Conservation (phyloP, 371 early-diverging fungal species). For the Rhizopus delemar region DNA sequence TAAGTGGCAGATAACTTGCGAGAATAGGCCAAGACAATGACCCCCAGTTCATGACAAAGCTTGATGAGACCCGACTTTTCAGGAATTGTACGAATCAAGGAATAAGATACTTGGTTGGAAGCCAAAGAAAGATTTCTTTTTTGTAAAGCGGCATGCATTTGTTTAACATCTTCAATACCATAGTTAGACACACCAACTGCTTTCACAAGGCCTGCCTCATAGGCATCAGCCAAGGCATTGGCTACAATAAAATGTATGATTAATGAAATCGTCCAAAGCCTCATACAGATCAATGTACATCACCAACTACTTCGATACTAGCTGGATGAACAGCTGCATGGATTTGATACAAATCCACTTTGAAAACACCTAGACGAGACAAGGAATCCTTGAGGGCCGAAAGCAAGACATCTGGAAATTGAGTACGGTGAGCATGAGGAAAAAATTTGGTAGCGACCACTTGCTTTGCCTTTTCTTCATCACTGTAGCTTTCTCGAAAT, state of each 20-base stretch:
- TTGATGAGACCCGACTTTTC: constrained; percentile 55
- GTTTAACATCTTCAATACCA: constrained; percentile 45
- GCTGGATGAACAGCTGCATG: constrained; percentile 68
- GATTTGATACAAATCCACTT: constrained; percentile 70
- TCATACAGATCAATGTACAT: background rate
- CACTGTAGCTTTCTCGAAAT: constrained; percentile 29
- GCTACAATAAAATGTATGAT: constrained; percentile 21
- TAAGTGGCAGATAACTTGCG: constrained; percentile 26
- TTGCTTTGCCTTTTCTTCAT: constrained; percentile 27
- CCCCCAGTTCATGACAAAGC: constrained; percentile 57
- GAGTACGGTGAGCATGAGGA: constrained; percentile 37
- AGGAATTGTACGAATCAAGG: constrained; percentile 52
- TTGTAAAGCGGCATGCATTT: constrained; percentile 53
- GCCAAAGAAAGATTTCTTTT: constrained; percentile 56
- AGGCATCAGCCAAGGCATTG: constrained; percentile 53
- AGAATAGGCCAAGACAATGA: constrained; percentile 62
- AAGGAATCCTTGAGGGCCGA: constrained; percentile 56
- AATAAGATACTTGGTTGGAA: constrained; percentile 57
- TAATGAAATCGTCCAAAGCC: background rate
- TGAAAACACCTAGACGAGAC: constrained; percentile 54
- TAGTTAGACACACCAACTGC: constrained; percentile 74
- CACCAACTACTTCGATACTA: constrained; percentile 52
- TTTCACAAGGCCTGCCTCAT: constrained; percentile 57
- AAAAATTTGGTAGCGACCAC: constrained; percentile 60
- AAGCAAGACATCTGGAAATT: constrained; percentile 47